Percentiles rank a stretch among this genome's conserved stretches.
phyloP scores from a whole-genome alignment of 2,329 filamentous ascomycete genomes.

The Pestalotiopsis sp. region DNA sequence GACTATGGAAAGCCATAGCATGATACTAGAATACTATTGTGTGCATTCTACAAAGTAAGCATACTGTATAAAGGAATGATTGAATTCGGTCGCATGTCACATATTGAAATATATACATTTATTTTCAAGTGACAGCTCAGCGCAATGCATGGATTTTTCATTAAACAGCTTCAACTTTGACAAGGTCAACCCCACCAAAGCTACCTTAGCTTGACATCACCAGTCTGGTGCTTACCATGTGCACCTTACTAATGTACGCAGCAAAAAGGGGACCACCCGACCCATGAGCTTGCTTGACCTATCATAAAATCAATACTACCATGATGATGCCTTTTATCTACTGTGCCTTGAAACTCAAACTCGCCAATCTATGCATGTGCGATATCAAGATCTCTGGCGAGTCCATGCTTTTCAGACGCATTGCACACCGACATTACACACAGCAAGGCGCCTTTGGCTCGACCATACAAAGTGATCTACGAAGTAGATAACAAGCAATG shows the following conservation, averaged over 20 bases:
- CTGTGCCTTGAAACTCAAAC: neutral
- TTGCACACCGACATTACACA: neutral
- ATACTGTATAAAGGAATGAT: no score
- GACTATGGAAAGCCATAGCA: neutral
- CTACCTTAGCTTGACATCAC: no score
- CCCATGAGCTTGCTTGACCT: neutral
- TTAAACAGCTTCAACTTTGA: no score
- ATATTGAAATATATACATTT: no score
- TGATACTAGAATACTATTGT: no score
- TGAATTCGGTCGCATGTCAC: no score
- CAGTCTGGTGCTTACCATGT: no score
- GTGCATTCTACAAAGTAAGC: no score
- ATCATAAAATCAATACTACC: neutral
- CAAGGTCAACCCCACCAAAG: no score
- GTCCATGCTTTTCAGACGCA: neutral
- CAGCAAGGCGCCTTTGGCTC: neutral
- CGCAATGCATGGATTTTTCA: no score
- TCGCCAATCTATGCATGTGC: neutral
- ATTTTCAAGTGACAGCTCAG: no score
- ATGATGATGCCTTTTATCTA: neutral
- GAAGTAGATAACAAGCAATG: neutral
- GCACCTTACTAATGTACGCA: no score
- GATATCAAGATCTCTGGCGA: neutral
- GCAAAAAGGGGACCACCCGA: neutral
- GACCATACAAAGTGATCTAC: neutral